Base-by-base conservation (phyloP, 2,329 filamentous ascomycete species). In the Aspergillus sp. region DNA sequence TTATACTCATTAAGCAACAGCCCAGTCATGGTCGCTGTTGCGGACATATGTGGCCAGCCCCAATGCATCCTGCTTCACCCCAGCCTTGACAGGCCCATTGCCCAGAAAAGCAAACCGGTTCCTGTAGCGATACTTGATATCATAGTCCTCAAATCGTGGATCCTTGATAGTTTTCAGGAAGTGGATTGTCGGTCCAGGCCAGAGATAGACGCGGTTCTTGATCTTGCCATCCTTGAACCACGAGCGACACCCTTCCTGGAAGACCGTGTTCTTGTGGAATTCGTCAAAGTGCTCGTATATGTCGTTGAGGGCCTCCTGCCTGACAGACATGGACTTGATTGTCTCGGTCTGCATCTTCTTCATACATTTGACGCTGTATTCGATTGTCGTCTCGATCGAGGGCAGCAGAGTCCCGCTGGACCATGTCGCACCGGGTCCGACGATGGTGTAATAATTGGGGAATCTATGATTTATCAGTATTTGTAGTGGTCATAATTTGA, bases 371-470 rank as follows among this genome's bases (percentile, higher is more conserved):
- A 75, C 61, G 27, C 68, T 77, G 14, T 76, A 79, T 66, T 80
- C 78, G 23, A 44, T 57, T 79, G 77, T 37, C 47, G 67, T 1
- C n/a, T 45, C 78, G 39, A 75, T 77, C 25, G 45, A 52, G 70
- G 74, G 45, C 9, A 63, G 31, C n/a, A 59, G 17, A 2, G 61
- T 49, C 73, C 76, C 79, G 4, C 76, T 80, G 1, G 76, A 76
- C 19, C 73, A 68, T 12, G 74, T 72, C 2, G 73, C 74, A 52
- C 68, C 63, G 23, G 65, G 65, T 9, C 64, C 65, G 17, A 72
- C 66, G 44, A 71, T 68, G 21, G 69, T 72, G 52, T 71, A 75
- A 57, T 73, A 81, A 59, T 81, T 81, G 15, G 80, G 80, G 62
- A 80, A 80, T 4, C 76, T 59, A 52, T 4, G 27, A 15, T 3